Base-by-base conservation (phyloP, 179 eudicot genomes). In the Heliamphora pulchella region DNA sequence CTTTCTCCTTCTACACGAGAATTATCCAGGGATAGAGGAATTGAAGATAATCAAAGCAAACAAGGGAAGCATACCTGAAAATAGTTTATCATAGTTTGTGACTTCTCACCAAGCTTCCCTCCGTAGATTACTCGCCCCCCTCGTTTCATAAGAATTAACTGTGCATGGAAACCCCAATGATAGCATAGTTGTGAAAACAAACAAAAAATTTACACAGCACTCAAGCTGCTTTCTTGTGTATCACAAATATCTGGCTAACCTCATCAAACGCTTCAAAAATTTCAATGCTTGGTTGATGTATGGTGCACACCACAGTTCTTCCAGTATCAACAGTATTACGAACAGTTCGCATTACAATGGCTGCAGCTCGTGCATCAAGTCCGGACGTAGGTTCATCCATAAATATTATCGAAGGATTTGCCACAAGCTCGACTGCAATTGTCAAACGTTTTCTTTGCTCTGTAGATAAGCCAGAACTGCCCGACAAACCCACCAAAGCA, bases 321-420 rank as follows among this genome's bases (percentile, higher is more conserved):
- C 98, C 98, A 22, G 97, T 95, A 79, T 95, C 91, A 79, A 95
- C 98, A n/a, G 97, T 95, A 64, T 95, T 95, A 68, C 98, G 94
- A 31, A 96, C 98, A 74, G 99, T 91, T 81, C 97, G 75, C 99
- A 96, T 94, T 18, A 96, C 99, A 80, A 96, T 94, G 67, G 99
- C 99, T 64, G 99, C 99, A 77, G 99, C 98, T 85, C 99, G 86
- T 80, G 99, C 99, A 87, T 96, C 99, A 47, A 96, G 93, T n/a
- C 99, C 99, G 69, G 99, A 96, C 63, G 99, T 96, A 2, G 99
- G 99, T 76, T 96, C 99, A 84, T 96, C 99, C 99, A 96, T 96
- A 69, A 96, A 96, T 75, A 96, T 90, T 81, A 96, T 94, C 3
- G 99, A 94, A 77, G 99, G 99, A 85, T 96, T 96, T 79, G 98